Evolutionary conservation across 169 alveolate species (phyloP).

Genomic region (Theileria luwenshuni): DNA sequence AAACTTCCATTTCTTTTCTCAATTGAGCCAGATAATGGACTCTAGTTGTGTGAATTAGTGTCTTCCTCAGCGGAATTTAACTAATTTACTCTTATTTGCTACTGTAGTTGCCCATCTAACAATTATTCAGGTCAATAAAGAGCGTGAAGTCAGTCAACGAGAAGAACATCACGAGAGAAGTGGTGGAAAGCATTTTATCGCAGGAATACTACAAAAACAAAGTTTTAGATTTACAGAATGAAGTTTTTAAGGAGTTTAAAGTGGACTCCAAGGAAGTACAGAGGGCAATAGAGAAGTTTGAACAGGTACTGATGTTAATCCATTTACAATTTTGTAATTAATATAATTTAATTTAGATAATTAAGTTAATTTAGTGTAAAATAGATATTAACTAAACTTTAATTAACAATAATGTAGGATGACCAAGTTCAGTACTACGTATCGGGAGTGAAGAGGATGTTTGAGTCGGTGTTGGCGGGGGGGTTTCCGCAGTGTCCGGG

Average conservation of each 20-base stretch:
- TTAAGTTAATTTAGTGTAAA: neutral
- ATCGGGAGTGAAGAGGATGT: conserved; percentile 60
- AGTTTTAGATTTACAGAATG: conserved; percentile 29
- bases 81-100: neutral
- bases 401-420: conserved; percentile 36
- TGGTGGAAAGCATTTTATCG: conserved; percentile 30
- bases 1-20: no score
- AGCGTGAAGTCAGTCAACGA: conserved; percentile 27
- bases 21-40: no score
- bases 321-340: neutral
- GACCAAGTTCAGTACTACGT: conserved; percentile 62
- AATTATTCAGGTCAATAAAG: conserved; percentile 31
- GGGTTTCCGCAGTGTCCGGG: conserved; percentile 66
- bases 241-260: conserved; percentile 49
- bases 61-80: neutral
- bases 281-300: conserved; percentile 39
- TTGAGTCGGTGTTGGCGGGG: conserved; percentile 44
- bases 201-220: conserved; percentile 53
- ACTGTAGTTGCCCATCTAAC: neutral
- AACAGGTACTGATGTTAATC: no score
- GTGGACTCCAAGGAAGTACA: conserved; percentile 36
- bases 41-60: neutral
- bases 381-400: neutral
- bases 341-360: neutral
- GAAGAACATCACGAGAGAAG: conserved; percentile 26